Conservation (phyloP, 257 asterid species). For the Salvia hispanica region DNA sequence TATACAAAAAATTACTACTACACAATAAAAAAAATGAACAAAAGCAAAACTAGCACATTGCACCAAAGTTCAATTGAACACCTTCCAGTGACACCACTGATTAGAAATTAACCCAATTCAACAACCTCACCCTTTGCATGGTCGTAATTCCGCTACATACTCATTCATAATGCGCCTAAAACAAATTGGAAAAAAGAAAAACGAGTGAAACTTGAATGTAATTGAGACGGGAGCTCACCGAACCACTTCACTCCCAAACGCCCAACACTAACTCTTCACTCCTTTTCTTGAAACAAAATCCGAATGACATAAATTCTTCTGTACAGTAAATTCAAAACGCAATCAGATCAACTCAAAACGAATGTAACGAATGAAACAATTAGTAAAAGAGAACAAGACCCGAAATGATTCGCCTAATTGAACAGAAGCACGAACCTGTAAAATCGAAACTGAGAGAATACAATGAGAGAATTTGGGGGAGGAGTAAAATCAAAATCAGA, state of each 20-base stretch:
- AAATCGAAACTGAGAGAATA: background rate
- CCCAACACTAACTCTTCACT: slow-evolving; percentile 2
- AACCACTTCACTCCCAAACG: slow-evolving; percentile 9
- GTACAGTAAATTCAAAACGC: background rate
- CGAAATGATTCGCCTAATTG: background rate
- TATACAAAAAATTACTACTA: background rate
- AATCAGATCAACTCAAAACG: background rate
- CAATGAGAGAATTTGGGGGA: background rate
- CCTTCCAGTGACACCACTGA: slow-evolving; percentile 18
- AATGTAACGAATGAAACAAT: background rate
- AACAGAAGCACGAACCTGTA: slow-evolving; percentile 1
- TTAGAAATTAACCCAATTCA: slow-evolving; percentile 11
- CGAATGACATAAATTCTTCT: slow-evolving; percentile 7
- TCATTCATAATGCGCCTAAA: slow-evolving; percentile 9
- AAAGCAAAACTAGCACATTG: background rate
- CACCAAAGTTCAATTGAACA: background rate
- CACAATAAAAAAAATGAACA: background rate
- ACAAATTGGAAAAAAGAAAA: background rate
- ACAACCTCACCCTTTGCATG: slow-evolving; percentile 17
- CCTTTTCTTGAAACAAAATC: background rate
- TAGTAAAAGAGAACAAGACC: background rate
- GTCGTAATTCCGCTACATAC: background rate
- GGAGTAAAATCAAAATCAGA: background rate
- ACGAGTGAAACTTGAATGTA: background rate
- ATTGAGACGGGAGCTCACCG: slow-evolving; percentile 15